A percentile compares a stretch with the other conserved stretches of the same genome.
phyloP scores from a whole-genome alignment of 2,329 filamentous ascomycete genomes.

The Sporothrix dimorphospora region DNA sequence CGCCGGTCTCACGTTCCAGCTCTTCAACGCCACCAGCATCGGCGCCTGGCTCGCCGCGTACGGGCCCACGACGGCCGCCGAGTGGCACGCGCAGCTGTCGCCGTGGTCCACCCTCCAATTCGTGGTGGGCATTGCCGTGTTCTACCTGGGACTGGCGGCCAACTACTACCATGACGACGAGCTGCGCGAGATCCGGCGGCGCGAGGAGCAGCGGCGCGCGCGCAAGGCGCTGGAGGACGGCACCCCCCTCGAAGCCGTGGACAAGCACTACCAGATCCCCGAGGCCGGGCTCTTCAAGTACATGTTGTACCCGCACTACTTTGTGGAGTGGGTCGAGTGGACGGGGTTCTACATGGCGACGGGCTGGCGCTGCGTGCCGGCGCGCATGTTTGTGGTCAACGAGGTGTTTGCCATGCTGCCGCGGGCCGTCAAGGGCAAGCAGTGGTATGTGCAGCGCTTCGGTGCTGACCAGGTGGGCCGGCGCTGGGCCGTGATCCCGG shows the following conservation, averaged over 20 bases:
- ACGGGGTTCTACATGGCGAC: conserved; percentile 80
- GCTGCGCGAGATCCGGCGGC: conserved; percentile 80
- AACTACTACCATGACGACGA: conserved; percentile 93
- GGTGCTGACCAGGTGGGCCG: conserved; percentile 77
- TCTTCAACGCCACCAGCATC: conserved; percentile 76
- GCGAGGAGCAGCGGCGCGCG: conserved; percentile 64
- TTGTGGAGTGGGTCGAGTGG: conserved; percentile 99
- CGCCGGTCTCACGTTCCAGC: conserved; percentile 71
- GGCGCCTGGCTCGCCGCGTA: conserved; percentile 86
- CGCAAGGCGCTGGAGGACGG: conserved; percentile 45
- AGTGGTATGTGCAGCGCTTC: conserved; percentile 89
- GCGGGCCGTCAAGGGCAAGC: conserved; percentile 75
- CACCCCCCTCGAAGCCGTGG: conserved; percentile 48
- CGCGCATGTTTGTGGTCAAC: conserved; percentile 80
- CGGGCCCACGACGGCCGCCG: conserved; percentile 64
- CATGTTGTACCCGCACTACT: conserved; percentile 88
- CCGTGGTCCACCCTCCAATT: conserved; percentile 51
- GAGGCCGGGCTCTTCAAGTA: conserved; percentile 79
- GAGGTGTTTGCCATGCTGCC: conserved; percentile 90
- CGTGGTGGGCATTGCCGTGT: conserved; percentile 70
- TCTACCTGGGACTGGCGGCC: conserved; percentile 72
- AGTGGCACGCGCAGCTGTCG: conserved; percentile 50
- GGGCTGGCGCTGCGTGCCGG: conserved; percentile 70
- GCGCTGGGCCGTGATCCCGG: conserved; percentile 71
- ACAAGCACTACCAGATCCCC: conserved; percentile 87